These are phyloP conservation scores for Lodderomyces elongisporus DNA, from an alignment of 1,139 yeast genomes.

Conservation along the genomic window DNA sequence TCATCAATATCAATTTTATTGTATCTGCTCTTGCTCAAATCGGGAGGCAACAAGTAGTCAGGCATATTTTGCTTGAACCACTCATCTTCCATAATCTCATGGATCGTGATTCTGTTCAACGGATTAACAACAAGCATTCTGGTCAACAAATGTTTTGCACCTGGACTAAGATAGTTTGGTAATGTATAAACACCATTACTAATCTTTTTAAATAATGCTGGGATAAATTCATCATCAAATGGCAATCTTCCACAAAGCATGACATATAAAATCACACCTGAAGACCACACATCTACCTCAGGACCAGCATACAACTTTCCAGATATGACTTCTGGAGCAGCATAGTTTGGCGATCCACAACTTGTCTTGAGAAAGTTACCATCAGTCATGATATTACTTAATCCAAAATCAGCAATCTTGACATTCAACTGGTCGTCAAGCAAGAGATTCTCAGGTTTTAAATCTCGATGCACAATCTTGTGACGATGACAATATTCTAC, in stretches of 20 bases:
- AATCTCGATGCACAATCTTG: constrained; percentile 94
- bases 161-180: constrained; percentile 83
- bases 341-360: constrained; percentile 97
- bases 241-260: constrained; percentile 97
- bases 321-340: constrained; percentile 96
- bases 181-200: constrained; percentile 91
- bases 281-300: constrained; percentile 98
- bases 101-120: constrained; percentile 88
- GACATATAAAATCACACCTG: constrained; percentile 93
- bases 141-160: constrained; percentile 82
- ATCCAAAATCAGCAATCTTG: constrained; percentile 95
- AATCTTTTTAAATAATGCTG: constrained; percentile 91
- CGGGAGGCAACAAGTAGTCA: constrained; percentile 75
- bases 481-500: constrained; percentile 98
- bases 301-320: constrained; percentile 98
- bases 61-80: constrained; percentile 90
- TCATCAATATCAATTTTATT: constrained; percentile 60
- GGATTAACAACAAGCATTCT: constrained; percentile 97
- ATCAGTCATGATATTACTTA: constrained; percentile 95
- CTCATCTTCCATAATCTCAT: constrained; percentile 90
- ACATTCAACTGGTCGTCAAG: constrained; percentile 89
- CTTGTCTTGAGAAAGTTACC: constrained; percentile 94
- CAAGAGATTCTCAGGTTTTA: constrained; percentile 89
- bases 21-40: constrained; percentile 39
- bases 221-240: constrained; percentile 95